phyloP scores from a whole-genome alignment of 164 flowering plant species.

The Paratinospora sagittata region DNA sequence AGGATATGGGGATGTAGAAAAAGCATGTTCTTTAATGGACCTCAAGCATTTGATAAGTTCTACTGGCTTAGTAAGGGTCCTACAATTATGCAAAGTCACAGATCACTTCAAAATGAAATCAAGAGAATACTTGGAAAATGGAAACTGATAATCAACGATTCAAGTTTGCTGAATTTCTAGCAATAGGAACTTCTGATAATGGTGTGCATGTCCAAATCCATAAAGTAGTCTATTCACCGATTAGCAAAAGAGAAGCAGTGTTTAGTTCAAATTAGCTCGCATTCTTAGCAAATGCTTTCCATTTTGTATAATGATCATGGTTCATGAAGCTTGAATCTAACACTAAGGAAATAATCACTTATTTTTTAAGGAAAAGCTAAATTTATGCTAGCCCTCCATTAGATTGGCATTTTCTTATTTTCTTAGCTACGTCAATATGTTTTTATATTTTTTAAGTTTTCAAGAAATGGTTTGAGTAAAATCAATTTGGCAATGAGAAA shows the following conservation, averaged over 20 bases:
- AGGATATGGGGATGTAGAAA: background rate
- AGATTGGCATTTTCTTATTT: no score
- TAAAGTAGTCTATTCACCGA: background rate
- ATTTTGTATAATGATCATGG: background rate
- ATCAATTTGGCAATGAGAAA: no score
- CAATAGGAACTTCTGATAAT: background rate
- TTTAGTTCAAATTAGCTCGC: background rate
- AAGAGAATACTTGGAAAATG: background rate
- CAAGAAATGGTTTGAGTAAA: no score
- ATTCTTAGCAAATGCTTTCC: background rate
- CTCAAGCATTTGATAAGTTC: background rate
- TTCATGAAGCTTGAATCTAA: background rate
- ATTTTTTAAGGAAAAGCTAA: background rate
- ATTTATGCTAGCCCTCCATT: no score
- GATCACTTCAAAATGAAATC: background rate
- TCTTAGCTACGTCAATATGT: no score
- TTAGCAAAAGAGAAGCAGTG: no score
- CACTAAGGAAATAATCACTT: background rate
- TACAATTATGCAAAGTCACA: background rate
- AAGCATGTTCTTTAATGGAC: slow-evolving; percentile 1
- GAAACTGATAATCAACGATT: no score
- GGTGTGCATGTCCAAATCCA: background rate
- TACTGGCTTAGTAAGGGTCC: background rate
- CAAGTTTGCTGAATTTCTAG: background rate
- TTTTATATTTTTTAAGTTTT: no score